Conservation (phyloP, 2,329 filamentous ascomycete genomes). For the Ramularia endophylla region DNA sequence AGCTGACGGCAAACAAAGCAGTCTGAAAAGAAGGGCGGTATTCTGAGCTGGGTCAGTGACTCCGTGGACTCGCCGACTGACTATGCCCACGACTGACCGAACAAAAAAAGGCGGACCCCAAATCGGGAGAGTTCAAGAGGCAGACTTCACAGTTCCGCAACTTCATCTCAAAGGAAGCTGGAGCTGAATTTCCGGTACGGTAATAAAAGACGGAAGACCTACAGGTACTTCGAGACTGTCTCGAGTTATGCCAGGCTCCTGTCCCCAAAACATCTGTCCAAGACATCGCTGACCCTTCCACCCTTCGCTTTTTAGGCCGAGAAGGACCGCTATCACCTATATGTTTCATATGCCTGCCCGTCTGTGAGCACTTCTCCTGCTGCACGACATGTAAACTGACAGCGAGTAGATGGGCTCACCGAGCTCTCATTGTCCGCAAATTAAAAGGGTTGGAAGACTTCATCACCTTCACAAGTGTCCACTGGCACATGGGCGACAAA, state of each 20-base stretch:
- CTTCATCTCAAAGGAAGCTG: constrained; percentile 66
- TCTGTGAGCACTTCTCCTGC: constrained; percentile 59
- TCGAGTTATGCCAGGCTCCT: too few species aligned
- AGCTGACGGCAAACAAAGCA: constrained; percentile 4
- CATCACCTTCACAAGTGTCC: constrained; percentile 73
- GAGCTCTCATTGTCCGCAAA: constrained; percentile 78
- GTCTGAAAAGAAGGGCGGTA: constrained; percentile 34
- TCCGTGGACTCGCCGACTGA: constrained; percentile 74
- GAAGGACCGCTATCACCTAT: constrained; percentile 88
- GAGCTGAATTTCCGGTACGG: constrained; percentile 66
- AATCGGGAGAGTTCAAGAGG: constrained; percentile 86
- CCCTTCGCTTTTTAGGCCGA: too few species aligned
- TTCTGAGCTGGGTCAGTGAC: constrained; percentile 76
- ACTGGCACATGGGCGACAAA: constrained; percentile 77
- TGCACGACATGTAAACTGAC: too few species aligned
- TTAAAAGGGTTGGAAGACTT: constrained; percentile 89
- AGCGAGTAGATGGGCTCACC: constrained; percentile 48
- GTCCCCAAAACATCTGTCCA: too few species aligned
- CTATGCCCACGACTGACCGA: constrained; percentile 48
- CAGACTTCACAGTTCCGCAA: constrained; percentile 76
- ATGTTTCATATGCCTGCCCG: too few species aligned
- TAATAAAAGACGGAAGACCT: too few species aligned
- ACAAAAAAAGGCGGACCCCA: constrained; percentile 60
- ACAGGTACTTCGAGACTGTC: too few species aligned
- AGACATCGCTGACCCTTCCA: too few species aligned